Percentiles rank a stretch among this genome's conserved stretches.
Conservation (phyloP, 306 rosid species). For the Ammopiptanthus mongolicus region DNA sequence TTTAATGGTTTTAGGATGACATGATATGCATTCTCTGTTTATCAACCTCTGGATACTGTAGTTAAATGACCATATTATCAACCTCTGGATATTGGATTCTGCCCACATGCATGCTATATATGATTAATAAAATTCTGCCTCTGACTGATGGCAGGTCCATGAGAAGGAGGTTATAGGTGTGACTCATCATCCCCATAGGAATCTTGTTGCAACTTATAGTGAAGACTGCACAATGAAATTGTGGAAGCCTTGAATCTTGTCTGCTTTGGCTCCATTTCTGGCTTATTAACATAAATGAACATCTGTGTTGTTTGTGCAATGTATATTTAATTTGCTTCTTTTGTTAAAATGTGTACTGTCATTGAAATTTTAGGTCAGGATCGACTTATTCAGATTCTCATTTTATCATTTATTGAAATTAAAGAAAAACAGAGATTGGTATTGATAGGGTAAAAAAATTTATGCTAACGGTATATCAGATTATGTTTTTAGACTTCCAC, state of each 20-base stretch:
- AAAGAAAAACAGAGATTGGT: too few species aligned
- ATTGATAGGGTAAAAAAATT: too few species aligned
- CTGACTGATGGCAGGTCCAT: conserved; percentile 61
- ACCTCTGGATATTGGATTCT: not conserved
- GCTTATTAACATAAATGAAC: not conserved
- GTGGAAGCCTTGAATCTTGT: conserved; percentile 77
- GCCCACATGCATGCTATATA: not conserved
- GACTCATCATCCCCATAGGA: conserved; percentile 95
- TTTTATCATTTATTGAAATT: too few species aligned
- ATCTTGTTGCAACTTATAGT: conserved; percentile 82
- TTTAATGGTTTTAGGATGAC: not conserved
- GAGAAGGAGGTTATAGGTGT: conserved; percentile 93
- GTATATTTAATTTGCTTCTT: not conserved
- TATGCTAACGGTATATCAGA: too few species aligned
- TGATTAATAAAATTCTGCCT: not conserved
- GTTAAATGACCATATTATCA: not conserved
- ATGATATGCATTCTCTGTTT: not conserved
- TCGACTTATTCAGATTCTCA: not conserved
- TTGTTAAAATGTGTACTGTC: not conserved
- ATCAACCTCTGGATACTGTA: not conserved
- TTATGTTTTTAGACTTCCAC: too few species aligned
- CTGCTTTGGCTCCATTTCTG: not conserved
- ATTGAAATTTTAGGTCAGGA: not conserved
- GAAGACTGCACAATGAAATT: conserved; percentile 90
- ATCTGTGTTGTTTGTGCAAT: not conserved